These are phyloP conservation scores for Trifolium pratense DNA, from an alignment of 306 rosid species.

Conservation along the genomic window DNA sequence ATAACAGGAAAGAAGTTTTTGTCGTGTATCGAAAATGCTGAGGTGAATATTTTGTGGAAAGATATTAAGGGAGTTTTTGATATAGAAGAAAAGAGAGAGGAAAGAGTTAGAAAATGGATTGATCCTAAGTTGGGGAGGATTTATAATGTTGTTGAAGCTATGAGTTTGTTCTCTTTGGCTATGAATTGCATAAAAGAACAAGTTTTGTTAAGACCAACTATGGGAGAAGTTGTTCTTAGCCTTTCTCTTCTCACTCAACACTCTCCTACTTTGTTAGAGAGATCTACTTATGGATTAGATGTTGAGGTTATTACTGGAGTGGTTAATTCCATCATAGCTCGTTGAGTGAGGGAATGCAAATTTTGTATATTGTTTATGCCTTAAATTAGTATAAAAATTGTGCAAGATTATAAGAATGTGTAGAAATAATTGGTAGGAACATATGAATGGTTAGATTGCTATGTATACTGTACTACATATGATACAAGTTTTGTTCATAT, in stretches of 20 bases:
- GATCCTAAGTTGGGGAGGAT: constrained; percentile 51
- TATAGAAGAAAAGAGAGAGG: constrained; percentile 44
- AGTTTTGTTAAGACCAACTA: constrained; percentile 54
- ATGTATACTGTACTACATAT: neutral
- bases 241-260: constrained; percentile 53
- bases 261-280: constrained; percentile 20
- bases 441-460: neutral
- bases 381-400: neutral
- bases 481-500: neutral
- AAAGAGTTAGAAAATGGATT: constrained; percentile 57
- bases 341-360: constrained; percentile 39
- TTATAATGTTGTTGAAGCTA: constrained; percentile 52
- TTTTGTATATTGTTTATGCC: neutral
- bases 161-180: constrained; percentile 52
- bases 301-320: constrained; percentile 10
- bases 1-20: constrained; percentile 60
- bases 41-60: constrained; percentile 57
- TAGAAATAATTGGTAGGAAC: neutral
- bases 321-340: constrained; percentile 25
- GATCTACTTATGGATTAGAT: constrained; percentile 22
- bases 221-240: constrained; percentile 58
- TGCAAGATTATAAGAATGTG: neutral
- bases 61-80: constrained; percentile 50
- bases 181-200: constrained; percentile 56
- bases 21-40: constrained; percentile 42